A percentile compares a stretch with the other conserved stretches of the same genome.
phyloP scores from a whole-genome alignment of 805 yeast species.

The Brettanomyces naardenensis region DNA sequence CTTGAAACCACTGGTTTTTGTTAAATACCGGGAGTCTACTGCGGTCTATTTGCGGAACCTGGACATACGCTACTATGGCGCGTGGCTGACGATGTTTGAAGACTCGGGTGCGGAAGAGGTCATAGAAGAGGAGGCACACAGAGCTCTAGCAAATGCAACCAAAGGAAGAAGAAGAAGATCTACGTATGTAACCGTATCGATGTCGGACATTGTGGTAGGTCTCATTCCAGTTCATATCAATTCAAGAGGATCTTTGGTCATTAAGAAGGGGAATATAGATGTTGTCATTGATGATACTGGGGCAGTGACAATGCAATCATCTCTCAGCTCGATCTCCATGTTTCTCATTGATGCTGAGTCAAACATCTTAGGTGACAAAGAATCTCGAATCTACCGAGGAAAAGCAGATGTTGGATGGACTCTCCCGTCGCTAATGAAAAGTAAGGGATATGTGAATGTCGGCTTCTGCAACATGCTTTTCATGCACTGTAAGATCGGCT shows the following conservation, averaged over 20 bases:
- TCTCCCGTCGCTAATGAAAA: slow-evolving; percentile 30
- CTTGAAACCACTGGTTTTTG: slow-evolving; percentile 10
- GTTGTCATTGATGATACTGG: slow-evolving; percentile 27
- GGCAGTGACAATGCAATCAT: slow-evolving; percentile 16
- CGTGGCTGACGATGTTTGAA: slow-evolving; percentile 45
- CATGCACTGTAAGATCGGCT: slow-evolving; percentile 20
- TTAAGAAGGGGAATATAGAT: slow-evolving; percentile 50
- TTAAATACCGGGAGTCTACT: slow-evolving; percentile 20
- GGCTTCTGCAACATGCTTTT: slow-evolving; percentile 36
- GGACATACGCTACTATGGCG: slow-evolving; percentile 49
- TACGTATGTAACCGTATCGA: slow-evolving; percentile 20
- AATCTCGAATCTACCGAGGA: slow-evolving; percentile 9
- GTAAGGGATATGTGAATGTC: slow-evolving; percentile 46
- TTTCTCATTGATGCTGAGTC: slow-evolving; percentile 57
- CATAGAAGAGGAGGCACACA: slow-evolving; percentile 10
- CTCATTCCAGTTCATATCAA: slow-evolving; percentile 53
- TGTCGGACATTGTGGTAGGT: slow-evolving; percentile 52
- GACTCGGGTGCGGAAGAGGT: slow-evolving; percentile 2
- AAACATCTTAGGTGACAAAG: slow-evolving; percentile 22
- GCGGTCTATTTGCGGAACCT: slow-evolving; percentile 41
- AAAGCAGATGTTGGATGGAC: slow-evolving; percentile 27
- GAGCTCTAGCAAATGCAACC: background rate
- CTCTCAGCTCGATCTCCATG: slow-evolving; percentile 42
- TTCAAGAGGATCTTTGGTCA: slow-evolving; percentile 43
- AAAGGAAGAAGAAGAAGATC: background rate